phyloP scores from a whole-genome alignment of 1,284 basidiomycete genomes.

The Wallemia ichthyophaga region DNA sequence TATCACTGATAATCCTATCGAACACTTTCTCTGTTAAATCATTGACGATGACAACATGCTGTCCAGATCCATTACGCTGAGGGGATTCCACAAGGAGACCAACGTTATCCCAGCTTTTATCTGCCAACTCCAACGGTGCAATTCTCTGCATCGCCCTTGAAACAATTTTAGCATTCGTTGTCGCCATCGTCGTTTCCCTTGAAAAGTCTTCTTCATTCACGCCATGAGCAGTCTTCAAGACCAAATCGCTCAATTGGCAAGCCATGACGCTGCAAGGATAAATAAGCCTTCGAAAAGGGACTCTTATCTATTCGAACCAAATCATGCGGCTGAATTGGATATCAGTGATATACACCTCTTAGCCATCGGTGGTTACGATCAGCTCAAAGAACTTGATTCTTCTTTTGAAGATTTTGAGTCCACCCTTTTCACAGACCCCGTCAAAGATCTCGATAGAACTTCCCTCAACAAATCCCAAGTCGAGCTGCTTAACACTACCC shows the following conservation, averaged over 20 bases:
- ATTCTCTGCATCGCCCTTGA: conserved; percentile 17
- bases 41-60: conserved; percentile 2
- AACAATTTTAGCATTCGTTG: not conserved
- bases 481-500: conserved; percentile 26
- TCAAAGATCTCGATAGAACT: conserved; percentile 51
- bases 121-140: conserved; percentile 54
- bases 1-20: conserved; percentile 13
- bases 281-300: not conserved
- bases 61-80: conserved; percentile 13
- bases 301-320: not conserved
- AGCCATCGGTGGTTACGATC: conserved; percentile 42
- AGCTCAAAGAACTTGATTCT: conserved; percentile 32
- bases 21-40: conserved; percentile 4
- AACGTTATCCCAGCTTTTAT: conserved; percentile 62
- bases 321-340: not conserved
- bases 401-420: conserved; percentile 24
- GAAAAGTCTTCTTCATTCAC: not conserved
- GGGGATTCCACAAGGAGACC: not conserved
- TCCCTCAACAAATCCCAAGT: conserved; percentile 36
- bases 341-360: conserved; percentile 32
- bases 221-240: not conserved
- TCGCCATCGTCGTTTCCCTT: not conserved
- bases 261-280: not conserved
- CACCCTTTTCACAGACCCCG: conserved; percentile 49
- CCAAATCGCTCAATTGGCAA: not conserved